Percentiles rank a stretch among this genome's conserved stretches.
Evolutionary conservation across 208 protist genomes (phyloP).

Genomic region (Leishmania major): DNA sequence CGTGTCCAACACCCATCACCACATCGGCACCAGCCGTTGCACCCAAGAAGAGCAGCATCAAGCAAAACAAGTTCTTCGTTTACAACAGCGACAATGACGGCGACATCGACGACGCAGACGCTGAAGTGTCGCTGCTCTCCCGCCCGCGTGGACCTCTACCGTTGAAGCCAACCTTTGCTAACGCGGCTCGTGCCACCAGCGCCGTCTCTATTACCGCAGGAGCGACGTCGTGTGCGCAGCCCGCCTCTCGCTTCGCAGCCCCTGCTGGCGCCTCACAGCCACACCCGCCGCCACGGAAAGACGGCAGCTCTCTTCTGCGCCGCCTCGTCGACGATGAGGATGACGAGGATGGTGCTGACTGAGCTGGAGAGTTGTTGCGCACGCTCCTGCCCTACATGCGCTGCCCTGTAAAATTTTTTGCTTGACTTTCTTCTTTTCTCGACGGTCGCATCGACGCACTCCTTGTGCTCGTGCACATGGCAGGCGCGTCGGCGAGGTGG

Average conservation of each 20-base stretch:
- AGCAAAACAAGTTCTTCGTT: slow-evolving; percentile 28
- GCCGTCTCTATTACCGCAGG: neutral
- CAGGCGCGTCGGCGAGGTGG: neutral
- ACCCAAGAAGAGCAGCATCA: neutral
- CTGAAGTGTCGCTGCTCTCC: neutral
- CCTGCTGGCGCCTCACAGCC: neutral
- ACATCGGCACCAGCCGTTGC: neutral
- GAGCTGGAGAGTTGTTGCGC: neutral
- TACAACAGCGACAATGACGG: neutral
- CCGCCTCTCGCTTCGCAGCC: neutral
- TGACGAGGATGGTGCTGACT: neutral
- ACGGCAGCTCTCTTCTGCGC: slow-evolving; percentile 1
- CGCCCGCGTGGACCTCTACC: neutral
- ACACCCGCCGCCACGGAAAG: neutral
- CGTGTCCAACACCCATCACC: neutral
- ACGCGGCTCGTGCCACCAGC: neutral
- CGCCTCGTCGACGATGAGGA: slow-evolving; percentile 16
- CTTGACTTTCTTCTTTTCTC: neutral
- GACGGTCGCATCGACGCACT: neutral
- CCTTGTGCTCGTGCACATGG: neutral
- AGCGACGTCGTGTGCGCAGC: neutral
- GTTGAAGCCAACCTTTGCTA: neutral
- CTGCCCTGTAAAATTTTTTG: neutral
- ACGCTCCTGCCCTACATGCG: neutral
- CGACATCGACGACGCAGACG: neutral